A percentile compares a stretch with the other conserved stretches of the same genome.
Conservation (phyloP, 2,329 filamentous ascomycete species). For the Microdochium trichocladiopsis region DNA sequence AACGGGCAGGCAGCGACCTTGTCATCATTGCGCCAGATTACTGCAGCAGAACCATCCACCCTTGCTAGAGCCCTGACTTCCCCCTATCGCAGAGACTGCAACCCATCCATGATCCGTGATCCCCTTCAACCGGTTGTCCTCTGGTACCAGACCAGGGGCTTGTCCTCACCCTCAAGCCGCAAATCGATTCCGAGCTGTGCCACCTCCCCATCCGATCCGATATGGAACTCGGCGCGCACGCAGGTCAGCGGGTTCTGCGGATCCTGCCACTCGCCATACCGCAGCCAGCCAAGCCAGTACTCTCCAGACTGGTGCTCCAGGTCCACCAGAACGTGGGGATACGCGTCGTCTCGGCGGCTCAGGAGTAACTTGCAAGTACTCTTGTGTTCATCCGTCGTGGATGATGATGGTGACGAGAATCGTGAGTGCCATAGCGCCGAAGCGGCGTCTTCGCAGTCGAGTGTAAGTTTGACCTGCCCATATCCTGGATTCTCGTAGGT, state of each 20-base stretch:
- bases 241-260: background rate
- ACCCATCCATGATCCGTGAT: no score
- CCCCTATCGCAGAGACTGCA: no score
- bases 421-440: no score
- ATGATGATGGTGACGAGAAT: no score
- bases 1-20: no score
- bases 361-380: background rate
- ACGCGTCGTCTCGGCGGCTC: background rate
- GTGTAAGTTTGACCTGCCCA: slow-evolving; percentile 2
- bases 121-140: background rate
- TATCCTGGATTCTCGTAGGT: slow-evolving; percentile 7
- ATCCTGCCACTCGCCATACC: background rate
- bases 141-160: slow-evolving; percentile 6
- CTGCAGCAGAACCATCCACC: no score
- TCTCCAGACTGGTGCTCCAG: slow-evolving; percentile 4
- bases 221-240: slow-evolving; percentile 4
- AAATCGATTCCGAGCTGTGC: slow-evolving; percentile 6
- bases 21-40: no score
- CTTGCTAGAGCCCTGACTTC: no score
- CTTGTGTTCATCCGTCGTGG: background rate
- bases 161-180: slow-evolving; percentile 2
- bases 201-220: slow-evolving; percentile 1
- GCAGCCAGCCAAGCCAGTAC: slow-evolving; percentile 2
- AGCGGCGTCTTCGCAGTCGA: background rate
- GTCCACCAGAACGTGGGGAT: background rate